Base-by-base conservation (phyloP, 345 rosid species). In the Sonneratia caseolaris region DNA sequence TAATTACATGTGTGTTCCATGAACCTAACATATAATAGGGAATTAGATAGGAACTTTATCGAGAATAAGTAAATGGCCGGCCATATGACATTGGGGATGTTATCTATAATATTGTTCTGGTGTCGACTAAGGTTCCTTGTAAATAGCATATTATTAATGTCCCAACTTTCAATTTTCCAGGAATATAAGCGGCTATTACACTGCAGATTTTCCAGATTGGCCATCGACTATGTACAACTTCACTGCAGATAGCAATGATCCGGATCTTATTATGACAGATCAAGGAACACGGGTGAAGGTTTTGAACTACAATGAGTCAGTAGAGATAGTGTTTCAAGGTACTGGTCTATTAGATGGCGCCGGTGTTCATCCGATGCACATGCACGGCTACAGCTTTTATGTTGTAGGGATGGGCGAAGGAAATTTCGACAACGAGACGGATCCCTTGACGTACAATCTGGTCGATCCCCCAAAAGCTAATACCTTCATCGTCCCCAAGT, bases 241-340 rank as follows among this genome's bases (percentile, higher is more conserved):
- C 13, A 71, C 74, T 0, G 70, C n/a, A 13, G 71, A 69, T 37
- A 40, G 53, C 24, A 32, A 37, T 16, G 37, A 55, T 35, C 18
- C 22, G 40, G 15, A 36, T 16, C 22, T 66, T 36, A 32, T 37
- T 1, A 22, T 56, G 47, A 59, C 78, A 10, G 53, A 42, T 22
- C 36, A 66, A 71, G 78, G 71, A 19, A 77, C 77, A 15, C 65
- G 71, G 77, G 83, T 74, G n/a, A 82, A 66, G 32, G 71, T 80
- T 1, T 2, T 74, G 13, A 36, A 37, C 24, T 77, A 48, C 35
- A 67, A 67, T 32, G 80, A 73, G 37, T 18, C 68, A 2, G 71
- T 69, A n/a, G 80, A 77, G 70, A 64, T 73, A 45, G 72, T 77
- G 6, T 73, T 69, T 45, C 80, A 77, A 73, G 74, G 77, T 18